Evolutionary conservation across 2,329 filamentous ascomycete species (phyloP).

Genomic region (Botrytis aclada): DNA sequence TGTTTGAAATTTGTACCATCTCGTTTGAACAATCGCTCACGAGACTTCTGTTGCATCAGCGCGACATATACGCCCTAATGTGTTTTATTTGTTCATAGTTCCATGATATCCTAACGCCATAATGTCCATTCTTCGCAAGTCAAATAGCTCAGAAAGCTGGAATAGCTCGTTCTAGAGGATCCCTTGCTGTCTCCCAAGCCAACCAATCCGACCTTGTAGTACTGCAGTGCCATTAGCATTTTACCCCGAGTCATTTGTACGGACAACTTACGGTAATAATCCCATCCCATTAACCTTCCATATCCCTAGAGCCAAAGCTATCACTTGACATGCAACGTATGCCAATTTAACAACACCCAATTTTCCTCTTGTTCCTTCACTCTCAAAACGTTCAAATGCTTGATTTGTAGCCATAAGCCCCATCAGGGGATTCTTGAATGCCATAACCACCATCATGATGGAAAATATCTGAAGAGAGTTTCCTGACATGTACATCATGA

Average conservation of each 20-base stretch:
- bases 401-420: constrained; percentile 79
- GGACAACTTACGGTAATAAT: constrained; percentile 70
- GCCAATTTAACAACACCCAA: constrained; percentile 81
- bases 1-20: background rate
- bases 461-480: constrained; percentile 98
- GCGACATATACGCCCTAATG: background rate
- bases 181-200: constrained; percentile 69
- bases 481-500: constrained; percentile 99
- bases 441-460: constrained; percentile 99
- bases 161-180: constrained; percentile 37
- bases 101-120: constrained; percentile 11
- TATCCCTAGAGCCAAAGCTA: constrained; percentile 79
- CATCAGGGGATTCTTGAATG: constrained; percentile 93
- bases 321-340: constrained; percentile 82
- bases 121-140: background rate
- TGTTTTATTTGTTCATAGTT: background rate
- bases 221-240: constrained; percentile 46
- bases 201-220: constrained; percentile 97
- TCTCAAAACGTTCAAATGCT: constrained; percentile 90
- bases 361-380: constrained; percentile 68
- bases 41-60: background rate
- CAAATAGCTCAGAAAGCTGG: constrained; percentile 35
- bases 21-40: background rate
- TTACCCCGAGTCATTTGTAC: background rate
- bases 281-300: constrained; percentile 99